These are phyloP conservation scores for Lentinula sp. DNA, from an alignment of 768 basidiomycete species.

Conservation along the genomic window DNA sequence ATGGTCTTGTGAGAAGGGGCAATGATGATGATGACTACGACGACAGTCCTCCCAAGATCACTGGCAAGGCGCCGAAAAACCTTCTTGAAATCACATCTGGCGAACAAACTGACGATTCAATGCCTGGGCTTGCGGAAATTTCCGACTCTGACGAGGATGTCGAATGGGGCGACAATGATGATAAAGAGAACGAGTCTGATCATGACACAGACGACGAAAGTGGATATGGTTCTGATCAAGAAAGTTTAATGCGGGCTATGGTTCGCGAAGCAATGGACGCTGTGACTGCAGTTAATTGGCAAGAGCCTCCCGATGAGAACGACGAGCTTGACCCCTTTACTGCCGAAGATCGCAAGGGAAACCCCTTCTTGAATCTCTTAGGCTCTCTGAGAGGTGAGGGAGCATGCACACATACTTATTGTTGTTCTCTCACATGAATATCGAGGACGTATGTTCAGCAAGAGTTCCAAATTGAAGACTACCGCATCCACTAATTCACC, in stretches of 20 bases:
- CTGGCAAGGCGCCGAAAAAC: conserved; percentile 26
- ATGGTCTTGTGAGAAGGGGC: conserved; percentile 22
- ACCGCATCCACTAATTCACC: not conserved
- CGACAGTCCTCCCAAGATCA: conserved; percentile 13
- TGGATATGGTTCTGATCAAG: conserved; percentile 62
- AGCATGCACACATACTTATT: not conserved
- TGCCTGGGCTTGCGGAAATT: conserved; percentile 64
- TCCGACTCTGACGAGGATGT: conserved; percentile 51
- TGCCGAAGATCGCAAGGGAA: conserved; percentile 52
- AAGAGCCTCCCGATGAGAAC: conserved; percentile 36
- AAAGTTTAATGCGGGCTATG: conserved; percentile 57
- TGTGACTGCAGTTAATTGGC: conserved; percentile 53
- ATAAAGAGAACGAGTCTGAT: conserved; percentile 33
- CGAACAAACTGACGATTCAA: conserved; percentile 41
- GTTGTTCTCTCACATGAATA: not conserved
- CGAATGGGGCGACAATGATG: conserved; percentile 33
- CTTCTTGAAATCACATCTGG: conserved; percentile 48
- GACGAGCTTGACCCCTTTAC: conserved; percentile 38
- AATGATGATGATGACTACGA: conserved; percentile 18
- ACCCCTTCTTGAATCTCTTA: conserved; percentile 74
- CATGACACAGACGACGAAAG: conserved; percentile 32
- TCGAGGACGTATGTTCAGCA: conserved; percentile 60
- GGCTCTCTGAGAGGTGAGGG: conserved; percentile 63
- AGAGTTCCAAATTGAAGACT: conserved; percentile 38
- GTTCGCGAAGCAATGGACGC: conserved; percentile 70